These are phyloP conservation scores for Tricholoma hemisulphureum DNA, from an alignment of 768 basidiomycete genomes.

Conservation along the genomic window DNA sequence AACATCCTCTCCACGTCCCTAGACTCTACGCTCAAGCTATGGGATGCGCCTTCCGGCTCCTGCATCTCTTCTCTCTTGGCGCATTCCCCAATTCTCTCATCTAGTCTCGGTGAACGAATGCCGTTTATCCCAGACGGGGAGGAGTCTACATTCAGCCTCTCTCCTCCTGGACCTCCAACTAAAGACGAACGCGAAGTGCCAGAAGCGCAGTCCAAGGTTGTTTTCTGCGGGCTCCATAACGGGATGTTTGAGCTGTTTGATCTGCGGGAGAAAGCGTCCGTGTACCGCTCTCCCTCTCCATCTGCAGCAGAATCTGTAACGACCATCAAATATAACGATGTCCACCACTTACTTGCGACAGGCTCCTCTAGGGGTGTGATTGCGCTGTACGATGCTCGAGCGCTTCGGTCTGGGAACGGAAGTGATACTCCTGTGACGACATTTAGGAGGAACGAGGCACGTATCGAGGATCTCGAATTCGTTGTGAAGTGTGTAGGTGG, in stretches of 20 bases:
- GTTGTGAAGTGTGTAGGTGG: slow-evolving; percentile 24
- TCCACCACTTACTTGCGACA: slow-evolving; percentile 49
- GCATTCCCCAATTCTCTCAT: slow-evolving; percentile 42
- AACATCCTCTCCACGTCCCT: slow-evolving; percentile 66
- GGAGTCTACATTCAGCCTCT: too few relatives aligned
- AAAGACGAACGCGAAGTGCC: slow-evolving; percentile 41
- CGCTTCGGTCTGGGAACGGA: neutral
- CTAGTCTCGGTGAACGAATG: slow-evolving; percentile 42
- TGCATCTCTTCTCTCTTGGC: slow-evolving; percentile 46
- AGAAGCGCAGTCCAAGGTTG: slow-evolving; percentile 46
- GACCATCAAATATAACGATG: slow-evolving; percentile 44
- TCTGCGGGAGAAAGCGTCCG: slow-evolving; percentile 38
- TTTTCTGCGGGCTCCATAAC: slow-evolving; percentile 54
- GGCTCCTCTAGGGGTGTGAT: slow-evolving; percentile 58
- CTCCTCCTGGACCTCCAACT: neutral
- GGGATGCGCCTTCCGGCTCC: slow-evolving; percentile 63
- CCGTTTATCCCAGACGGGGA: slow-evolving; percentile 15
- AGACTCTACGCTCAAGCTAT: slow-evolving; percentile 67
- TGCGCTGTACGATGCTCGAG: slow-evolving; percentile 51
- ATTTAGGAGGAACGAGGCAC: slow-evolving; percentile 46
- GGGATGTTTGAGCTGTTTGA: slow-evolving; percentile 60
- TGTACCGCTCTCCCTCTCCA: slow-evolving; percentile 25
- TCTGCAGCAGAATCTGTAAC: slow-evolving; percentile 26
- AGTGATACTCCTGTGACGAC: slow-evolving; percentile 31
- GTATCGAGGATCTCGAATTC: slow-evolving; percentile 49